These are phyloP conservation scores for Discostella stelligera DNA, from an alignment of 352 stramenopile species.

Conservation along the genomic window DNA sequence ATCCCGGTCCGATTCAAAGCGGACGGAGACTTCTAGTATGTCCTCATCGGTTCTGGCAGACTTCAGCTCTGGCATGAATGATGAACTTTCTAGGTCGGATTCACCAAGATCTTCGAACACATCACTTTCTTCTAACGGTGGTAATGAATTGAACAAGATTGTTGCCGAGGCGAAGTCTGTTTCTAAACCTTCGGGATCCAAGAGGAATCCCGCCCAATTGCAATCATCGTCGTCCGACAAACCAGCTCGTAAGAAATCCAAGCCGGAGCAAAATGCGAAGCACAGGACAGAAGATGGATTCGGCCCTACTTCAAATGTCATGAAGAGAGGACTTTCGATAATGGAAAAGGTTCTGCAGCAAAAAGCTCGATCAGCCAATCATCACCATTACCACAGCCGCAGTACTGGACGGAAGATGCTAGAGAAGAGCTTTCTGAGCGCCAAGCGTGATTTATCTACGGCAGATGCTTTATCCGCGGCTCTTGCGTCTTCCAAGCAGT, in stretches of 20 bases:
- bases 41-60: constrained; percentile 46
- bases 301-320: constrained; percentile 6
- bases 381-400: constrained; percentile 43
- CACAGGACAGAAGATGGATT: constrained; percentile 6
- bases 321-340: constrained; percentile 38
- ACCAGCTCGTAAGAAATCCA: constrained; percentile 21
- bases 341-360: constrained; percentile 47
- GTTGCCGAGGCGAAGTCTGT: constrained; percentile 11
- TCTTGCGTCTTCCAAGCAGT: constrained; percentile 15
- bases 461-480: constrained; percentile 10
- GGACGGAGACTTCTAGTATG: constrained; percentile 47
- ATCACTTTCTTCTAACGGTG: constrained; percentile 23
- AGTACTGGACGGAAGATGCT: constrained; percentile 47
- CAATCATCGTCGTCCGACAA: constrained; percentile 6
- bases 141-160: constrained; percentile 15
- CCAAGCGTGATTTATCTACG: constrained; percentile 16
- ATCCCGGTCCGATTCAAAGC: constrained; percentile 29
- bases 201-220: constrained; percentile 17
- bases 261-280: neutral
- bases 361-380: constrained; percentile 32
- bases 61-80: constrained; percentile 51
- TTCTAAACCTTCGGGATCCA: neutral
- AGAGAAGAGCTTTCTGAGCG: constrained; percentile 40
- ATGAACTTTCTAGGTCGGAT: constrained; percentile 26
- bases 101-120: constrained; percentile 32